Evolutionary conservation across 768 basidiomycete genomes (phyloP), one percentile per base, ranked within the genome.

Genomic region (Mycena pura): DNA sequence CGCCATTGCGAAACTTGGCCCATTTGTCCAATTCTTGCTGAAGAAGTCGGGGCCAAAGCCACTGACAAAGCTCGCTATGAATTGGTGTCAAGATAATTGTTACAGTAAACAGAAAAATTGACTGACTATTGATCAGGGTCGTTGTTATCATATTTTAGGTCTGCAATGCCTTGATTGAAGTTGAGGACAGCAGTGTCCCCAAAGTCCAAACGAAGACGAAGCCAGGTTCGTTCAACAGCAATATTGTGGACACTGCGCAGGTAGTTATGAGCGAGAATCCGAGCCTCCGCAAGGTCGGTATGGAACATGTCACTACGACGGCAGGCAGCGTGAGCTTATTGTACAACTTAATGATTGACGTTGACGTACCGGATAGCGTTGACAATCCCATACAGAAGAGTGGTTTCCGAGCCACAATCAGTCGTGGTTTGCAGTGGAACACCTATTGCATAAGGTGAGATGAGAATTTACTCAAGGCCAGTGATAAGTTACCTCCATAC

Each of bases 371-470:
- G 52, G 4, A 78, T 57, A 1, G 74, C 73, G 48, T 71, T 76
- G 2, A 49, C 63, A 36, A 74, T 51, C 2, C 74, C 74, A 71
- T 54, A 79, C 1, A 73, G 29, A 25, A 68, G 48, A 1, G 72
- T 76, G 0, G 76, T 79, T 46, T 81, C 78, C 0, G 72, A 72
- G 1, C 78, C 73, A 62, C 73, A 76, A 44, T 80, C 78, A 0
- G 73, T 76, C 1, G 70, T 70, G 10, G 70, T 68, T 51, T 78
- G 76, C 0, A 76, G 11, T 6, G 77, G 76, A 10, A 77, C 65
- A 0, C 78, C 76, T 77, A 61, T n/a, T n/a, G n/a, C 46, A 32
- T 0, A 31, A 13, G 19, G 17, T 52, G 6, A 19, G 47, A 13
- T 53, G 3, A 41, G 24, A 31, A 8, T 28, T 9, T 27, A 43